phyloP scores from a whole-genome alignment of 257 asterid species.

The Prunella vulgaris region DNA sequence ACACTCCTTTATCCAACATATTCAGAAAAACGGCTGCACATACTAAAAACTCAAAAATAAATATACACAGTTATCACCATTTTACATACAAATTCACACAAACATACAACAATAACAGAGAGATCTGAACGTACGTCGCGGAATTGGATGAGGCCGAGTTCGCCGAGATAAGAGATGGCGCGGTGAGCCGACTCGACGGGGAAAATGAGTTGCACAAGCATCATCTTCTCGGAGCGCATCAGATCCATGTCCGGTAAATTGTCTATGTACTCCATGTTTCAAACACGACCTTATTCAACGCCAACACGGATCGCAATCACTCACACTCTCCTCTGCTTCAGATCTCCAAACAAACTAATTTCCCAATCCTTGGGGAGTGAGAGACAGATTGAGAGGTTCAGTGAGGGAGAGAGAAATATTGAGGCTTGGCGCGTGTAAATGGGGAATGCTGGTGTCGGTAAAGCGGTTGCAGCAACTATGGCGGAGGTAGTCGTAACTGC shows the following conservation, averaged over 20 bases:
- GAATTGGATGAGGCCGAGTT: slow-evolving; percentile 91
- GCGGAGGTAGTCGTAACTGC: too few species aligned
- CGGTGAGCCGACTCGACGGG: slow-evolving; percentile 98
- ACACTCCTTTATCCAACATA: slow-evolving; percentile 4
- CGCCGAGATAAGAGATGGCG: slow-evolving; percentile 87
- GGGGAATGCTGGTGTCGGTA: slow-evolving; percentile 10
- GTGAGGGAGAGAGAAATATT: not conserved
- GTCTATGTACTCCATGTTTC: slow-evolving; percentile 70
- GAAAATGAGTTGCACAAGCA: slow-evolving; percentile 78
- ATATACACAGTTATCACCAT: not conserved
- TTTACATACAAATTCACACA: not conserved
- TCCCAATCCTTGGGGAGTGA: not conserved
- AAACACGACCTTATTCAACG: slow-evolving; percentile 34
- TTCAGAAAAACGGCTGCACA: not conserved
- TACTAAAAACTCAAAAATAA: not conserved
- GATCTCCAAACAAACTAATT: slow-evolving; percentile 33
- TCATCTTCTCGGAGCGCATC: slow-evolving; percentile 99
- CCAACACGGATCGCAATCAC: slow-evolving; percentile 20
- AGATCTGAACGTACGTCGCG: slow-evolving; percentile 68
- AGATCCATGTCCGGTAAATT: slow-evolving; percentile 87
- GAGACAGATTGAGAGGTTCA: slow-evolving; percentile 10
- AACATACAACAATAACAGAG: slow-evolving; percentile 1
- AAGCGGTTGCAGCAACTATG: too few species aligned
- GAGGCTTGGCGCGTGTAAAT: not conserved
- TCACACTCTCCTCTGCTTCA: slow-evolving; percentile 22